Evolutionary conservation across 768 basidiomycete genomes (phyloP).

Genomic region (Peribolospora kevripleyi): DNA sequence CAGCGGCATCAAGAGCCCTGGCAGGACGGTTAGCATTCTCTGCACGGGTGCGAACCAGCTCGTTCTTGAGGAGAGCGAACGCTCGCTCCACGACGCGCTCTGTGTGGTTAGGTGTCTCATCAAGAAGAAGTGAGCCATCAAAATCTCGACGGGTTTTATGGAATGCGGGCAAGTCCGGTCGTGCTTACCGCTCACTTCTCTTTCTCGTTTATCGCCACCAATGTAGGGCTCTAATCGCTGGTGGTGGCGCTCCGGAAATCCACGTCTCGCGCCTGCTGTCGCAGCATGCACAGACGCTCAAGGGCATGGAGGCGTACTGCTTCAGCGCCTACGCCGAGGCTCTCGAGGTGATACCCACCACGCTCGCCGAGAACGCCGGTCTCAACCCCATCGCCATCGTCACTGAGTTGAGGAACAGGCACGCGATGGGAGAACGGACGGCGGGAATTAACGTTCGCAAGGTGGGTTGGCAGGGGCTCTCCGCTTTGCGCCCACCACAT

Average conservation of each 20-base stretch:
- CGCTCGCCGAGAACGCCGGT: constrained; percentile 93
- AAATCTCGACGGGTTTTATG: neutral
- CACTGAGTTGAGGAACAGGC: constrained; percentile 87
- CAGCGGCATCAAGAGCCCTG: constrained; percentile 80
- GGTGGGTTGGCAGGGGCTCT: constrained; percentile 25
- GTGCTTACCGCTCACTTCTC: neutral
- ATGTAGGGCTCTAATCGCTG: constrained; percentile 67
- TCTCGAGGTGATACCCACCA: constrained; percentile 89
- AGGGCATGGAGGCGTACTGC: constrained; percentile 97
- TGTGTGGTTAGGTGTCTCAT: constrained; percentile 96
- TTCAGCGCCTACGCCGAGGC: constrained; percentile 97
- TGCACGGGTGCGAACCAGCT: constrained; percentile 81
- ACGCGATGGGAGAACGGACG: constrained; percentile 73
- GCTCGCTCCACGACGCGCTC: constrained; percentile 93
- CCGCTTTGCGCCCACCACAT: neutral
- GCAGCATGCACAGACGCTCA: constrained; percentile 73
- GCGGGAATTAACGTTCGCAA: constrained; percentile 98
- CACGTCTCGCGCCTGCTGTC: constrained; percentile 78
- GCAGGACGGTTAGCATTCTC: constrained; percentile 81
- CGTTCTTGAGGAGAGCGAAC: constrained; percentile 88
- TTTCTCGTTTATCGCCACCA: neutral
- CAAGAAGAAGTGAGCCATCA: constrained; percentile 58
- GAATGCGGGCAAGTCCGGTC: neutral
- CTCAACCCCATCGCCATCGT: constrained; percentile 95
- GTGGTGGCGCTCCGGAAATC: constrained; percentile 93